Conservation (phyloP, 2,329 filamentous ascomycete genomes). For the Aspergillus cejpii region DNA sequence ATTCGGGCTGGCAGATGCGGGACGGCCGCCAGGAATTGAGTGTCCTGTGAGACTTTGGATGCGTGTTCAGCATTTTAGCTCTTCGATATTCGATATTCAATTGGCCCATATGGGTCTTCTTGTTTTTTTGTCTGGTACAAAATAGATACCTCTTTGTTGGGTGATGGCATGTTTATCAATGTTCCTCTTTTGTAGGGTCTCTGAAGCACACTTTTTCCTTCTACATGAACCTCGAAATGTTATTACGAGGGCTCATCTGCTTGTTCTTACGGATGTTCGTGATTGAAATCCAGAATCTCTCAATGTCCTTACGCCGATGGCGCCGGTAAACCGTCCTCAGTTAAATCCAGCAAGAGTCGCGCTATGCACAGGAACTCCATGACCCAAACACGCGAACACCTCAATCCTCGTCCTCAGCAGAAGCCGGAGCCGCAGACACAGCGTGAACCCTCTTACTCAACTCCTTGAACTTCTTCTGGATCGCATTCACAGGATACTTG, state of each 20-base stretch:
- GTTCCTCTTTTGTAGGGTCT: not conserved
- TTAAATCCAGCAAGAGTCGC: not conserved
- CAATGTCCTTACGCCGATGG: not conserved
- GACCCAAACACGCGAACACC: not conserved
- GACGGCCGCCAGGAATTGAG: slow-evolving; percentile 27
- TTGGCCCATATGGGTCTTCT: not conserved
- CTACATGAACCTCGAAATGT: not conserved
- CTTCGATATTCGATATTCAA: slow-evolving; percentile 1
- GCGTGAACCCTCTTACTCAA: slow-evolving; percentile 22
- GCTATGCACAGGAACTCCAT: too few species aligned
- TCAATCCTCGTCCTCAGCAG: not conserved
- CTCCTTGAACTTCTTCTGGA: slow-evolving; percentile 40
- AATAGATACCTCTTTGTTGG: slow-evolving; percentile 11
- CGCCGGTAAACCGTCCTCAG: not conserved
- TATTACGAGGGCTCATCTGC: not conserved
- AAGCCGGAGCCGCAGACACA: too few species aligned
- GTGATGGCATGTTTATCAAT: slow-evolving; percentile 3
- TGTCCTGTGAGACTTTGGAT: slow-evolving; percentile 19
- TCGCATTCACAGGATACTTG: slow-evolving; percentile 27
- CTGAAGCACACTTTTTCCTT: not conserved
- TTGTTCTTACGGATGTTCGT: not conserved
- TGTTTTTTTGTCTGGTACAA: slow-evolving; percentile 15
- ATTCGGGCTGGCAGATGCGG: slow-evolving; percentile 17
- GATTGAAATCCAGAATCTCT: not conserved
- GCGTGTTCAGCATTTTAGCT: slow-evolving; percentile 7